Evolutionary conservation across 2,329 filamentous ascomycete species (phyloP).

Genomic region (Botryotinia calthae): DNA sequence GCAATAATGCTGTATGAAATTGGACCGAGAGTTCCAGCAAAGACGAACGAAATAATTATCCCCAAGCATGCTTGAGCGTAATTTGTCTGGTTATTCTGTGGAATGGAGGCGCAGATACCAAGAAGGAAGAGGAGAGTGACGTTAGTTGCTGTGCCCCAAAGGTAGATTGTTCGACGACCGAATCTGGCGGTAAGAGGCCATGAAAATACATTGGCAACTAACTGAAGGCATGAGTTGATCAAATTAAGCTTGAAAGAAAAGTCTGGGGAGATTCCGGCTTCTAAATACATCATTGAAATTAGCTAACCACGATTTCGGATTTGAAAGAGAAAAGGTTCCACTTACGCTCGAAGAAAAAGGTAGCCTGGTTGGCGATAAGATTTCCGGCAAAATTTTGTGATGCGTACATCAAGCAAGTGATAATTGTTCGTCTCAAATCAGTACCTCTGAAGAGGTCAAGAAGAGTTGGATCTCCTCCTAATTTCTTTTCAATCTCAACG

Average conservation of each 20-base stretch:
- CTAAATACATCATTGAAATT: constrained; percentile 42
- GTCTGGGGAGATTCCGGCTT: constrained; percentile 56
- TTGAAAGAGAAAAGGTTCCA: constrained; percentile 16
- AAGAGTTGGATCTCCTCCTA: constrained; percentile 46
- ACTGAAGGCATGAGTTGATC: constrained; percentile 62
- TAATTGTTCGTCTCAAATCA: constrained; percentile 54
- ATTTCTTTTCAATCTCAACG: constrained; percentile 51
- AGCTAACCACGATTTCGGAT: constrained; percentile 29
- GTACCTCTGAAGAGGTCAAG: constrained; percentile 55
- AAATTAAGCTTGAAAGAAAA: constrained; percentile 60
- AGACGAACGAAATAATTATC: constrained; percentile 63
- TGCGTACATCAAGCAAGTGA: constrained; percentile 57
- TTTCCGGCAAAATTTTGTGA: constrained; percentile 61
- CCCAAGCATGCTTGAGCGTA: constrained; percentile 61
- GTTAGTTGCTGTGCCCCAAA: constrained; percentile 58
- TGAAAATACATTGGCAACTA: constrained; percentile 62
- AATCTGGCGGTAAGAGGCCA: constrained; percentile 65
- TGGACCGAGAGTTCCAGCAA: constrained; percentile 60
- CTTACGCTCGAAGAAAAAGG: constrained; percentile 53
- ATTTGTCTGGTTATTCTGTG: constrained; percentile 41
- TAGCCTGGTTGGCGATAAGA: constrained; percentile 61
- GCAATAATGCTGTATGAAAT: constrained; percentile 66
- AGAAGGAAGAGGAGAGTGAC: constrained; percentile 53
- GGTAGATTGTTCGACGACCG: constrained; percentile 62
- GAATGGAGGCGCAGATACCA: constrained; percentile 57